Evolutionary conservation across 1,284 basidiomycete species (phyloP).

Genomic region (Butyriboletus pseudospeciosus): DNA sequence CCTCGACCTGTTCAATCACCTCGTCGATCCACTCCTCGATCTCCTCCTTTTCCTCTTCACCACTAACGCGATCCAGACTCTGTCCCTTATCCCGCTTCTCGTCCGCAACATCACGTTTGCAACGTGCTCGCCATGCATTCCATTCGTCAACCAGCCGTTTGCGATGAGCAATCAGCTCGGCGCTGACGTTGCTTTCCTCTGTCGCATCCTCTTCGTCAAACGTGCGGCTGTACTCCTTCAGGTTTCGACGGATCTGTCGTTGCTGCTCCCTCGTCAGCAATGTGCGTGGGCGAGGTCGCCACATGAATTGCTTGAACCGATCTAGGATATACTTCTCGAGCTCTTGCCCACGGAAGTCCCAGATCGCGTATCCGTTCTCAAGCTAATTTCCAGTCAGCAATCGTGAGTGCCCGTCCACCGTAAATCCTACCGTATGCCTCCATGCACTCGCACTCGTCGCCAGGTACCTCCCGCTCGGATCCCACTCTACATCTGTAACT

Average conservation of each 20-base stretch:
- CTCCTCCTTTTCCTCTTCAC: constrained; percentile 71
- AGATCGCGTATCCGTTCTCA: constrained; percentile 94
- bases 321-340: constrained; percentile 86
- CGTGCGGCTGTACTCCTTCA: constrained; percentile 85
- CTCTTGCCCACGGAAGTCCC: constrained; percentile 97
- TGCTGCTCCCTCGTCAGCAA: constrained; percentile 88
- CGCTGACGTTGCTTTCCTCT: constrained; percentile 91
- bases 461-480: constrained; percentile 92
- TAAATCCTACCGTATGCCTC: constrained; percentile 74
- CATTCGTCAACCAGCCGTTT: constrained; percentile 95
- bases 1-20: constrained; percentile 85
- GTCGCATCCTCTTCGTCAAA: constrained; percentile 98
- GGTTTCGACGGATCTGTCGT: constrained; percentile 81
- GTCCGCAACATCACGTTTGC: constrained; percentile 58
- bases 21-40: constrained; percentile 91
- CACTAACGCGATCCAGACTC: constrained; percentile 35
- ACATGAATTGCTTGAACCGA: constrained; percentile 98
- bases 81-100: constrained; percentile 39
- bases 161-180: constrained; percentile 88
- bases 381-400: constrained; percentile 49
- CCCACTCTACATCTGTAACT: constrained; percentile 98
- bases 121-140: constrained; percentile 86
- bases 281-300: constrained; percentile 91
- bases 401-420: neutral
- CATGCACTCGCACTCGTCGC: constrained; percentile 93